These are phyloP conservation scores for Mycena olivaceomarginata DNA, from an alignment of 768 basidiomycete species.

Conservation along the genomic window DNA sequence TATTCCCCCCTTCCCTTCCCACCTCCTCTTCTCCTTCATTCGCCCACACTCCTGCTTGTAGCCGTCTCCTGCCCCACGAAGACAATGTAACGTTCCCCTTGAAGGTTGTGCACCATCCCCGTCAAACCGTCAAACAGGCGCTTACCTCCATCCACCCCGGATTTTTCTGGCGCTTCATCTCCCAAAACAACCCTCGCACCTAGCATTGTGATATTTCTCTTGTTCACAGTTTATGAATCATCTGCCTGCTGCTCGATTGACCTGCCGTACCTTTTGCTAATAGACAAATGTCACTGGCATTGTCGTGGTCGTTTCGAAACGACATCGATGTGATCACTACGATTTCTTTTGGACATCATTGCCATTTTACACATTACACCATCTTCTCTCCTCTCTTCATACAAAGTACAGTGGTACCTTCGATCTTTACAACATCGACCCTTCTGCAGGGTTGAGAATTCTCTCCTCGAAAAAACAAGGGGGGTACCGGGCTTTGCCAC, in stretches of 20 bases:
- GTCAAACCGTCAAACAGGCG: background rate
- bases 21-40: too few relatives aligned
- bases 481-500: background rate
- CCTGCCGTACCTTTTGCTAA: background rate
- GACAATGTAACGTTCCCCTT: too few relatives aligned
- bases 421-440: background rate
- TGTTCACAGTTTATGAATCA: background rate
- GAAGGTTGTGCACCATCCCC: background rate
- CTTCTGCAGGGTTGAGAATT: too few relatives aligned
- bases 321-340: background rate
- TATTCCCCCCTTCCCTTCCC: too few relatives aligned
- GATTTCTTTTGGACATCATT: background rate
- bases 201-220: background rate
- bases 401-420: background rate
- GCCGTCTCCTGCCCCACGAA: too few relatives aligned
- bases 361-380: background rate
- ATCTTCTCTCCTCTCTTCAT: background rate
- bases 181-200: background rate
- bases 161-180: background rate
- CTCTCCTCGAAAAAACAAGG: background rate
- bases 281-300: background rate
- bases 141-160: background rate
- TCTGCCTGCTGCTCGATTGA: background rate
- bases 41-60: too few relatives aligned
- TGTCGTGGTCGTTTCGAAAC: background rate